A percentile compares a stretch with the other conserved stretches of the same genome.
Evolutionary conservation across 345 rosid species (phyloP).

Genomic region (Noccaea caerulescens): DNA sequence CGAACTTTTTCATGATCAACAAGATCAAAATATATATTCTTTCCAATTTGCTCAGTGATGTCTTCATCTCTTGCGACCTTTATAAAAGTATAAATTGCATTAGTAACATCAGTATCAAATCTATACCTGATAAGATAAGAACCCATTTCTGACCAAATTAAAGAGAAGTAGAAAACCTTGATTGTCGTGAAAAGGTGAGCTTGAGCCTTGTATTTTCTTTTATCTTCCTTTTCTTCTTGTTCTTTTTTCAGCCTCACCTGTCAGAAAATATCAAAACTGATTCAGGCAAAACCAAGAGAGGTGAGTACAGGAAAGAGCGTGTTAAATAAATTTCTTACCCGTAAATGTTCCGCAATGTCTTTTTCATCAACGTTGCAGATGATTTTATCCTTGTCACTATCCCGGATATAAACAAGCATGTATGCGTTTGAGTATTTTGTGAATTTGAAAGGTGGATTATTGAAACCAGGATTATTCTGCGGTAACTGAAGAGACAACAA

Average conservation of each 20-base stretch:
- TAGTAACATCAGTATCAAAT: slow-evolving; percentile 29
- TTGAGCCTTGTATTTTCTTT: slow-evolving; percentile 85
- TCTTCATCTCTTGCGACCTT: slow-evolving; percentile 83
- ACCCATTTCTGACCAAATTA: slow-evolving; percentile 19
- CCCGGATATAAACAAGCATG: slow-evolving; percentile 98
- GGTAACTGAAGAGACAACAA: slow-evolving; percentile 60
- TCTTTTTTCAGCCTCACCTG: slow-evolving; percentile 95
- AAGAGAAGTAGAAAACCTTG: slow-evolving; percentile 58
- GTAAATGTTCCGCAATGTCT: slow-evolving; percentile 96
- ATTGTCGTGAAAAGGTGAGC: slow-evolving; percentile 95
- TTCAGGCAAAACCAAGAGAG: slow-evolving; percentile 27
- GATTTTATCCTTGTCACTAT: slow-evolving; percentile 92
- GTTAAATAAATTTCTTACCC: slow-evolving; percentile 55
- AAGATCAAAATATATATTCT: slow-evolving; percentile 91
- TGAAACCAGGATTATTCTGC: slow-evolving; percentile 93
- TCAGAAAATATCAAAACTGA: slow-evolving; percentile 34
- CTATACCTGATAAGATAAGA: slow-evolving; percentile 9
- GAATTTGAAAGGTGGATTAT: slow-evolving; percentile 89
- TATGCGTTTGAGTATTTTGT: slow-evolving; percentile 98
- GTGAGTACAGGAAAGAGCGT: background rate
- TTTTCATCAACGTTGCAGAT: slow-evolving; percentile 95
- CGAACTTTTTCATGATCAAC: slow-evolving; percentile 97
- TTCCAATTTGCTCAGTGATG: slow-evolving; percentile 85
- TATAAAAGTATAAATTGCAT: slow-evolving; percentile 37
- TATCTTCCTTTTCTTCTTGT: slow-evolving; percentile 90